Evolutionary conservation across 2,329 filamentous ascomycete species (phyloP), one percentile per base, ranked within the genome.

Genomic region (Colletotrichum incanum): DNA sequence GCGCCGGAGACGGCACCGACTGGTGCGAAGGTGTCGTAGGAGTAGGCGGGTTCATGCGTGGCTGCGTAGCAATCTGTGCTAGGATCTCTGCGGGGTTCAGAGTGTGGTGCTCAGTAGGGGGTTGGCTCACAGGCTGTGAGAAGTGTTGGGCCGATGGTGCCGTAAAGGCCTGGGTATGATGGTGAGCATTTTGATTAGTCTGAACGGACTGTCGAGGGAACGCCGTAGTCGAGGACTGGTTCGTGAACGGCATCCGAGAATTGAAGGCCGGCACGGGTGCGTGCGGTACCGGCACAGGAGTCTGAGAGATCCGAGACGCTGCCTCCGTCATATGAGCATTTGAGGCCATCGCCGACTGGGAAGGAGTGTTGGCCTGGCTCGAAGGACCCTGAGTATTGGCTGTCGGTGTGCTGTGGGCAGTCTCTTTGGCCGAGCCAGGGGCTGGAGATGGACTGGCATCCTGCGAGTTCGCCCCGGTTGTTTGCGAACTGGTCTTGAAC

Each of bases 31-130:
- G 59, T 2, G 54, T 45, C 16, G 70, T 70, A 12, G 70, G 70
- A 1, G 70, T 72, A 18, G 70, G 70, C 11, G 70, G 65, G 31
- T 72, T 69, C 70, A 72, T 60, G 28, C 70, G 70, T 26, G 70
- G 70, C n/a, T 69, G 66, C 20, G 66, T 69, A 12, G 70, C 70
- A 60, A 72, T 70, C 37, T 72, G 70, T 26, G 66, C 70, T 20
- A 72, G 26, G 23, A 72, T 60, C 39, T 72, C 70, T 9, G 70
- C 70, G 6, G 70, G 70, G 41, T 72, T 72, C 45, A 72, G 43
- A 20, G 64, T 62, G 14, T 71, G 64, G 31, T 72, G 70, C 54
- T 72, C 70, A n/a, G 70, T 60, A 16, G 31, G 39, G 28, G 60
- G 9, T 5, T 69, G 70, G 3, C 45, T 55, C 47, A 60, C 9